phyloP scores from a whole-genome alignment of 2,329 filamentous ascomycete species.

The Dactylellina drechsleri region DNA sequence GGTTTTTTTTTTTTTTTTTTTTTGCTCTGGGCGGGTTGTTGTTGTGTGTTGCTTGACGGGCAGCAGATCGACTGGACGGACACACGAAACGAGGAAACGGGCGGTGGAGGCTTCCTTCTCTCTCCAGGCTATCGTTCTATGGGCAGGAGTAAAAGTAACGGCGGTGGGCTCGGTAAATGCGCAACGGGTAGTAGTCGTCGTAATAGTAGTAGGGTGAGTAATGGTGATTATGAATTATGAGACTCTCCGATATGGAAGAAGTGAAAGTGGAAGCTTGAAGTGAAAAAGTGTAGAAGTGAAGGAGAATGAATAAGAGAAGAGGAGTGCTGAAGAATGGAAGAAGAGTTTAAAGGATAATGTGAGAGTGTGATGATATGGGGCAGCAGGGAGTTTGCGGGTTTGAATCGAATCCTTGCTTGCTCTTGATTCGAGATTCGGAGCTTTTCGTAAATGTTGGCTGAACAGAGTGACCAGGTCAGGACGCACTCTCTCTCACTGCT shows the following conservation, averaged over 20 bases:
- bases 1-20: too few species aligned
- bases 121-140: too few species aligned
- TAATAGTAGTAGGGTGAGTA: too few species aligned
- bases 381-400: constrained; percentile 24
- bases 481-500: not conserved
- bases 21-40: too few species aligned
- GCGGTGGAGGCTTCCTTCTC: too few species aligned
- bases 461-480: constrained; percentile 32
- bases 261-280: too few species aligned
- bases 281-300: constrained; percentile 5
- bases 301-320: constrained; percentile 16
- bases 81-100: constrained; percentile 4
- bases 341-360: constrained; percentile 4
- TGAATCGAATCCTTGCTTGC: constrained; percentile 33
- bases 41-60: too few species aligned
- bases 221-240: not conserved
- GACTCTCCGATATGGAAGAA: not conserved
- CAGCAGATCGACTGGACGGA: too few species aligned
- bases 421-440: constrained; percentile 30
- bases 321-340: constrained; percentile 6
- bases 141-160: too few species aligned
- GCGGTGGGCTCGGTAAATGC: not conserved
- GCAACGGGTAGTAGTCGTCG: not conserved
- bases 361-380: constrained; percentile 6
- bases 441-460: constrained; percentile 22